Evolutionary conservation across 176 grass and related monocot species (phyloP).

Genomic region (Thalia dealbata): DNA sequence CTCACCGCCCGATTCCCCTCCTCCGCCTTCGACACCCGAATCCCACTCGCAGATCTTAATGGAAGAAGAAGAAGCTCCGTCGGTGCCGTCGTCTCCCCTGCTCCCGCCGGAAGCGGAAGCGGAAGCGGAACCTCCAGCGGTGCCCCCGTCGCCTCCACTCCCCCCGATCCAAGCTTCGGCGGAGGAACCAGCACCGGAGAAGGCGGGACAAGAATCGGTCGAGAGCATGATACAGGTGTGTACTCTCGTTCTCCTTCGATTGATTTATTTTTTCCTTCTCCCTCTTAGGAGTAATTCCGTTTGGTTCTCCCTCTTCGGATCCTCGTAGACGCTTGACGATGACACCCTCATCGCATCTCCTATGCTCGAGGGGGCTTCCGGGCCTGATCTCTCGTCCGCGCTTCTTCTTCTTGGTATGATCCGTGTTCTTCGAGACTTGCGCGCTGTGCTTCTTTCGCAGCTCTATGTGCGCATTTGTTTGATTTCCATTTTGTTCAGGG

Average conservation of each 20-base stretch:
- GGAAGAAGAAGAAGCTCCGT: slow-evolving; percentile 10
- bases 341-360: slow-evolving; percentile 35
- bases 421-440: neutral
- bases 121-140: neutral
- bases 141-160: neutral
- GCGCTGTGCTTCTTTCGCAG: slow-evolving; percentile 3
- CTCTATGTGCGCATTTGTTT: neutral
- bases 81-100: neutral
- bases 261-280: neutral
- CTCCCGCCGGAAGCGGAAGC: neutral
- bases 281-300: slow-evolving; percentile 1
- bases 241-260: neutral
- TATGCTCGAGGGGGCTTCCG: slow-evolving; percentile 37
- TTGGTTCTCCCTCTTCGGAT: neutral
- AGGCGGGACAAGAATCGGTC: neutral
- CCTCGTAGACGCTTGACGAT: slow-evolving; percentile 31
- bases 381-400: slow-evolving; percentile 34
- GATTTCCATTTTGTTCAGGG: slow-evolving; percentile 32
- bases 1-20: no score
- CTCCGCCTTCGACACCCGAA: no score
- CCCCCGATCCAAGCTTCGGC: neutral
- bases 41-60: no score
- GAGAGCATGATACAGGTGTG: slow-evolving; percentile 10
- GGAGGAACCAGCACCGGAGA: neutral
- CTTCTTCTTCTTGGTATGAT: slow-evolving; percentile 52